These are phyloP conservation scores for Clonostachys chloroleuca DNA, from an alignment of 2,329 filamentous ascomycete genomes.

Conservation along the genomic window DNA sequence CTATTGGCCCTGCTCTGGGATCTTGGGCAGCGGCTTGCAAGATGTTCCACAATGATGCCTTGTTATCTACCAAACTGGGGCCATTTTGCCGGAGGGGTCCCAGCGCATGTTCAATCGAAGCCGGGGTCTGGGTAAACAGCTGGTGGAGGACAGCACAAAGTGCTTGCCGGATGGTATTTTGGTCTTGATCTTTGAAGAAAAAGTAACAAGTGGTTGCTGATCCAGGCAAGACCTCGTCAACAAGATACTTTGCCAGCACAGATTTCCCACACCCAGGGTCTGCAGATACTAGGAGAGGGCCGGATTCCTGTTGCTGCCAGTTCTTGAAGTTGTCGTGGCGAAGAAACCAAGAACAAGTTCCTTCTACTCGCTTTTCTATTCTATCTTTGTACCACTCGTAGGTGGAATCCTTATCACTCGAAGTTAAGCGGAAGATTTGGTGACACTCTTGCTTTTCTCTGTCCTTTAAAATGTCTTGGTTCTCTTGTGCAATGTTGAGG, in stretches of 20 bases:
- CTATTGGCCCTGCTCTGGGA: constrained; percentile 15
- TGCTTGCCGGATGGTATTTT: constrained; percentile 23
- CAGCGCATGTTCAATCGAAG: constrained; percentile 24
- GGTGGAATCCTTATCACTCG: not conserved
- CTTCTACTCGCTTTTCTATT: constrained; percentile 2
- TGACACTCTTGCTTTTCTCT: constrained; percentile 18
- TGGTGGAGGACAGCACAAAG: constrained; percentile 35
- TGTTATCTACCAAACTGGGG: constrained; percentile 10
- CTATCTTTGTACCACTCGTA: constrained; percentile 18
- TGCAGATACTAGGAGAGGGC: constrained; percentile 24
- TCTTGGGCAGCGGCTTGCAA: constrained; percentile 17
- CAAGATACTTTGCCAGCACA: constrained; percentile 23
- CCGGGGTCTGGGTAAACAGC: constrained; percentile 21
- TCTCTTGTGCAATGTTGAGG: not conserved
- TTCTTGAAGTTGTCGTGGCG: constrained; percentile 15
- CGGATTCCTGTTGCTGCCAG: constrained; percentile 19
- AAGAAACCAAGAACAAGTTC: constrained; percentile 24
- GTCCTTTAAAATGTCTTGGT: constrained; percentile 14
- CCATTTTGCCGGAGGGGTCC: constrained; percentile 14
- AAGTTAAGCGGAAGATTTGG: constrained; percentile 6
- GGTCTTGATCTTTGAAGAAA: constrained; percentile 34
- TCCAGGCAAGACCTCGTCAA: constrained; percentile 16
- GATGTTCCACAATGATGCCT: constrained; percentile 23
- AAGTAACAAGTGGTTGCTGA: constrained; percentile 29
- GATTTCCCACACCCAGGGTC: constrained; percentile 34